A percentile compares a stretch with the other conserved stretches of the same genome.
Conservation (phyloP, 345 rosid genomes). For the Populus nigra region DNA sequence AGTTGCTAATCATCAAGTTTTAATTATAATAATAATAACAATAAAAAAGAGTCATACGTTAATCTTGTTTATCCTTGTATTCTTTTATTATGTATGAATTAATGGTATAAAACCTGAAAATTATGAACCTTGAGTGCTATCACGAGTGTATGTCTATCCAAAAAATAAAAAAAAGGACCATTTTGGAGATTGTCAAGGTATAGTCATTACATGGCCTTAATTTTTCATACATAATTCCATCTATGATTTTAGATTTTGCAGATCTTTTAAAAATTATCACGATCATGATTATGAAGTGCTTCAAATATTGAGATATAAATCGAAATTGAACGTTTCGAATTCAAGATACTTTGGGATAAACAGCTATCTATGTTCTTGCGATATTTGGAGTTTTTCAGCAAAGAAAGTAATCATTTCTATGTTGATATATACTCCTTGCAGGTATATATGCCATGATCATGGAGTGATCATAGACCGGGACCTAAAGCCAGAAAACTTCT, state of each 20-base stretch:
- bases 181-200: slow-evolving; percentile 73
- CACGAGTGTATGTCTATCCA: too few species aligned
- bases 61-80: too few species aligned
- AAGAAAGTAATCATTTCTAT: background rate
- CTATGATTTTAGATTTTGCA: background rate
- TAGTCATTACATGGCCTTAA: background rate
- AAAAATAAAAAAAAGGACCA: slow-evolving; percentile 24
- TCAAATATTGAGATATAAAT: background rate
- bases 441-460: slow-evolving; percentile 73
- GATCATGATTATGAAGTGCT: background rate
- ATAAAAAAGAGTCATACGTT: too few species aligned
- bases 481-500: slow-evolving; percentile 81
- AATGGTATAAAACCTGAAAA: too few species aligned
- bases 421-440: slow-evolving; percentile 8
- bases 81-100: too few species aligned
- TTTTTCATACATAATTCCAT: background rate
- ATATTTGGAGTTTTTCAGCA: background rate
- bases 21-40: too few species aligned
- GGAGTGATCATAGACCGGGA: slow-evolving; percentile 79
- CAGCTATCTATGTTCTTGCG: background rate
- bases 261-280: background rate
- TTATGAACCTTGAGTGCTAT: too few species aligned
- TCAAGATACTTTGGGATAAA: background rate
- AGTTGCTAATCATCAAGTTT: too few species aligned
- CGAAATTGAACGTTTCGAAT: too few species aligned